Evolutionary conservation across 2,329 filamentous ascomycete species (phyloP), one percentile per base, ranked within the genome.

Genomic region (Rhinocladiella mackenziei): DNA sequence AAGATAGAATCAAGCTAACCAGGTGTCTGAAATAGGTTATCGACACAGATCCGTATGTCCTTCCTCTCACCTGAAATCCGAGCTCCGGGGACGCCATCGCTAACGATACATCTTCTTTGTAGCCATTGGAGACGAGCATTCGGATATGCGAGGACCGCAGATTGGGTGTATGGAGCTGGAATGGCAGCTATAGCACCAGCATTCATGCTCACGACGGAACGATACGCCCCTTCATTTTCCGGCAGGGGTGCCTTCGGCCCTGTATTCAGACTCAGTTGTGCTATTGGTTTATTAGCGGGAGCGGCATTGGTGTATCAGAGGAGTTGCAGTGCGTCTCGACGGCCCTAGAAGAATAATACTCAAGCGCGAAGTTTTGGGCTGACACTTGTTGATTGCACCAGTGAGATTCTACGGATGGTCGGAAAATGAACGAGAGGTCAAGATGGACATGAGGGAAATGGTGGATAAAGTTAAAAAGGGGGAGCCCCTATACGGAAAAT

Each of bases 371-470:
- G 15, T 15, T 11, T 25, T 32, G 39, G 25, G 22, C 38, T 37
- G 30, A 34, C 14, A 17, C 28, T 41, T 10, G 22, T 18, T 5
- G n/a, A n/a, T 37, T 30, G 18, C 19, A 4, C 11, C 15, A 95
- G 89, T 91, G 61, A 86, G 92, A 55, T 97, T 98, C 72, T 97
- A 96, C 71, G 92, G 92, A 60, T 87, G 89, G 69, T 83, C 79
- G 35, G 92, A 98, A 69, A 98, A 98, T 71, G 72, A 83, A 42
- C 83, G 92, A 59, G 92, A 98, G 68, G 74, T 92, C 45, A 85
- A 95, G 54, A 83, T 94, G 83, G 92, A 98, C 65, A 97, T 97
- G 89, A 79, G 80, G 55, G 92, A 98, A 70, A 98, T 98, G 92
- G 89, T 96, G 26, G 79, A 82, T 66, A 94, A 91, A 71, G 89